Percentiles rank a stretch among this genome's conserved stretches.
phyloP scores from a whole-genome alignment of 2,329 filamentous ascomycete species.

The Fusarium illudens region DNA sequence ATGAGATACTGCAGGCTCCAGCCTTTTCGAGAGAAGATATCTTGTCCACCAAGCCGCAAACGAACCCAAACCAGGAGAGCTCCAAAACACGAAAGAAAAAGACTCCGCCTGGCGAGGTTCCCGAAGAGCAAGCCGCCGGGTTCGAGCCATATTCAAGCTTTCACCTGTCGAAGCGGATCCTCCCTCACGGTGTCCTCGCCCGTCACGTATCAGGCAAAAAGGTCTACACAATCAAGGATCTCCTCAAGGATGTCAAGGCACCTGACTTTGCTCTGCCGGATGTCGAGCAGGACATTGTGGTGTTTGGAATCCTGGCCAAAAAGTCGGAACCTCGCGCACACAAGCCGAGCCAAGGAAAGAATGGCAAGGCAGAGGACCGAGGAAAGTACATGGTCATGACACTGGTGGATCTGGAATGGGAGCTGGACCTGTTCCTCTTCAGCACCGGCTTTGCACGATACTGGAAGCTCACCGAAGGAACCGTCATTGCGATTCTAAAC shows the following conservation, averaged over 20 bases:
- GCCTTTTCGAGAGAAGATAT: slow-evolving; percentile 73
- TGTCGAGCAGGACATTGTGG: slow-evolving; percentile 86
- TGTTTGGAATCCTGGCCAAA: slow-evolving; percentile 86
- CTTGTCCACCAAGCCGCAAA: slow-evolving; percentile 46
- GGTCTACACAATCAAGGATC: slow-evolving; percentile 78
- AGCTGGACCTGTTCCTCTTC: slow-evolving; percentile 92
- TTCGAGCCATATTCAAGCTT: slow-evolving; percentile 89
- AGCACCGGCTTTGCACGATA: slow-evolving; percentile 89
- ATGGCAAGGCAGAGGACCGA: slow-evolving; percentile 62
- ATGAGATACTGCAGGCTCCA: slow-evolving; percentile 57
- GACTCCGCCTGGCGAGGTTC: slow-evolving; percentile 28
- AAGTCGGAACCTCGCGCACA: slow-evolving; percentile 82
- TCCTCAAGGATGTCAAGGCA: slow-evolving; percentile 81
- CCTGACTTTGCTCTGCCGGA: slow-evolving; percentile 84
- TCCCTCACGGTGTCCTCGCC: slow-evolving; percentile 82
- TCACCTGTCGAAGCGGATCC: slow-evolving; percentile 82
- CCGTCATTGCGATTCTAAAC: slow-evolving; percentile 90
- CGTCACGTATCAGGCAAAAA: slow-evolving; percentile 82
- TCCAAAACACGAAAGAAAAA: slow-evolving; percentile 24
- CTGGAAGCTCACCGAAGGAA: slow-evolving; percentile 94
- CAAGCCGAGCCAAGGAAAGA: slow-evolving; percentile 54
- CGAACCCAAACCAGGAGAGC: slow-evolving; percentile 25
- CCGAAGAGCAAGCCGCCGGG: slow-evolving; percentile 50
- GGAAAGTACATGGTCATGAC: slow-evolving; percentile 94
- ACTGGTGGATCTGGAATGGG: slow-evolving; percentile 87